phyloP scores from a whole-genome alignment of 805 yeast species.

The Pichia heedii region DNA sequence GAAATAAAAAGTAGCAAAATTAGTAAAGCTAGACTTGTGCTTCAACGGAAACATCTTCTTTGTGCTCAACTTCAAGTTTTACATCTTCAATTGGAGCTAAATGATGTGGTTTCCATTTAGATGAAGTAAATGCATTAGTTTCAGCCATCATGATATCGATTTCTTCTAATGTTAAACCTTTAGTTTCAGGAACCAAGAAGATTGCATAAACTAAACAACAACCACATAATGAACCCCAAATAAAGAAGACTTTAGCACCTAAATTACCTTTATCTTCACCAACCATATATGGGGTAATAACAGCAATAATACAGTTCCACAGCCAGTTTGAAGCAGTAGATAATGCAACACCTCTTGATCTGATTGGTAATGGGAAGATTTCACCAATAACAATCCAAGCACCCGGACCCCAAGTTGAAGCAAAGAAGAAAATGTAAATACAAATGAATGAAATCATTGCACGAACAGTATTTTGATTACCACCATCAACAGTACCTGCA shows the following conservation, averaged over 20 bases:
- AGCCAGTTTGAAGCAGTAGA: constrained; percentile 76
- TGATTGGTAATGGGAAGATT: constrained; percentile 60
- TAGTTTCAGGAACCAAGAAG: constrained; percentile 70
- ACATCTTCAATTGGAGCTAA: not conserved
- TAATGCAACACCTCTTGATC: constrained; percentile 65
- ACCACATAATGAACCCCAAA: constrained; percentile 50
- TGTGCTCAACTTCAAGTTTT: not conserved
- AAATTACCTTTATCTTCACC: constrained; percentile 54
- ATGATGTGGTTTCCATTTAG: constrained; percentile 28
- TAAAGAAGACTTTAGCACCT: constrained; percentile 58
- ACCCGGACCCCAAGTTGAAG: constrained; percentile 79
- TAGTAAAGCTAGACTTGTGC: not conserved
- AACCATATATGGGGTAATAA: constrained; percentile 65
- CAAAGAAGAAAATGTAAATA: constrained; percentile 65
- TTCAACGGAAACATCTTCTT: not conserved
- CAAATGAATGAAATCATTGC: constrained; percentile 38
- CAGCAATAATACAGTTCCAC: constrained; percentile 69
- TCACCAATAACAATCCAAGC: constrained; percentile 62
- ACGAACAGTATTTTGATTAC: constrained; percentile 21
- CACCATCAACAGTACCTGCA: constrained; percentile 25
- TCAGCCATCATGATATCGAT: constrained; percentile 43
- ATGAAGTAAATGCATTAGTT: constrained; percentile 28
- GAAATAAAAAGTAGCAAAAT: not conserved
- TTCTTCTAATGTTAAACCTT: constrained; percentile 75
- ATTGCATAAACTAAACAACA: constrained; percentile 54